These are phyloP conservation scores for Hypoxylon perforatum DNA, from an alignment of 495 filamentous ascomycete species.

Conservation along the genomic window DNA sequence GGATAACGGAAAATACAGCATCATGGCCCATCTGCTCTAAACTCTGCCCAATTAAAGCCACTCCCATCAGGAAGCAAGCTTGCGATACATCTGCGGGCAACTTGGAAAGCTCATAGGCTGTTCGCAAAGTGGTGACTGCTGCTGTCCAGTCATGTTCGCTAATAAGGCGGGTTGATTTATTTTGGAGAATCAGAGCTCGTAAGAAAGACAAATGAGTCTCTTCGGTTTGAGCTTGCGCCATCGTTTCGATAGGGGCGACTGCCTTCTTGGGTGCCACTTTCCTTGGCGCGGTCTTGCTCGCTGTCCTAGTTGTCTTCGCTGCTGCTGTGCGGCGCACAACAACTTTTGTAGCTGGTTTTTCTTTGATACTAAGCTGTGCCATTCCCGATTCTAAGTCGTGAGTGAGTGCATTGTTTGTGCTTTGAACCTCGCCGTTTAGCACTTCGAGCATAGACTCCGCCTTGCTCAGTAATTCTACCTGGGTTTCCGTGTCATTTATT, in stretches of 20 bases:
- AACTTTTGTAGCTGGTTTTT: constrained; percentile 45
- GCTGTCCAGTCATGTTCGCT: constrained; percentile 65
- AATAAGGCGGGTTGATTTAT: constrained; percentile 69
- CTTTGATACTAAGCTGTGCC: constrained; percentile 54
- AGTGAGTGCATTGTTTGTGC: constrained; percentile 6
- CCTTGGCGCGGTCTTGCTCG: constrained; percentile 38
- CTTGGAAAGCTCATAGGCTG: constrained; percentile 56
- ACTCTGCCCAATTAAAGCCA: constrained; percentile 67
- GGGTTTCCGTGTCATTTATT: constrained; percentile 51
- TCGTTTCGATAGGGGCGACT: constrained; percentile 43
- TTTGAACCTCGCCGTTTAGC: constrained; percentile 33
- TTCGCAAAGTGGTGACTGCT: constrained; percentile 62
- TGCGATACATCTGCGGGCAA: constrained; percentile 53
- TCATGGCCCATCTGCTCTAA: constrained; percentile 77
- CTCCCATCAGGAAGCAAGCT: constrained; percentile 67
- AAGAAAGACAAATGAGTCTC: constrained; percentile 68
- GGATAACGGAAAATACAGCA: constrained; percentile 86
- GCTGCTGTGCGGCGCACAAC: constrained; percentile 31
- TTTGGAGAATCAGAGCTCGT: constrained; percentile 70
- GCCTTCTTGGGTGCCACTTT: constrained; percentile 42
- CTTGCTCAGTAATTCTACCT: constrained; percentile 48
- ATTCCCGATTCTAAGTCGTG: constrained; percentile 60
- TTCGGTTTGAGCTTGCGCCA: constrained; percentile 46
- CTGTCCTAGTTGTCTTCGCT: constrained; percentile 33
- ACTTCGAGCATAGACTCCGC: constrained; percentile 53